These are phyloP conservation scores for Tylopilus sp. DNA, from an alignment of 768 basidiomycete species.

Conservation along the genomic window DNA sequence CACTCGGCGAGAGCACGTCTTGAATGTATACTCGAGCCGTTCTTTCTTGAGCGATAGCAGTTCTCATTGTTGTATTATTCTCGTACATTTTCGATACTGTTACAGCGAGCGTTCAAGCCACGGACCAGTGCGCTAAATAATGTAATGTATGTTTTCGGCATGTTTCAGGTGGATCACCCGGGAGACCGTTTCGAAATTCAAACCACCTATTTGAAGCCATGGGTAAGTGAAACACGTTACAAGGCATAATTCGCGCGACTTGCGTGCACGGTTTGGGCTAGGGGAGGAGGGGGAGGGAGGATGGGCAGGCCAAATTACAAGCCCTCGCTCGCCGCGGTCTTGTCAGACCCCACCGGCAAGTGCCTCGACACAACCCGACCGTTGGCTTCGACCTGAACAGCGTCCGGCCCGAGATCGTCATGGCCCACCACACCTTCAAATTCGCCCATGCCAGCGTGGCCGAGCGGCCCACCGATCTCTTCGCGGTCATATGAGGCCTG, in stretches of 20 bases:
- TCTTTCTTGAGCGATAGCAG: background rate
- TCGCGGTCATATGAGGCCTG: slow-evolving; percentile 29
- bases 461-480: slow-evolving; percentile 26
- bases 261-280: slow-evolving; percentile 4
- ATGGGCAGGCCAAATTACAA: no score
- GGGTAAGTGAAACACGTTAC: background rate
- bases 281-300: no score
- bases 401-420: slow-evolving; percentile 28
- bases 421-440: slow-evolving; percentile 29
- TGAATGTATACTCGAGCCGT: background rate
- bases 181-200: slow-evolving; percentile 9
- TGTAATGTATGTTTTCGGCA: background rate
- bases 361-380: slow-evolving; percentile 24
- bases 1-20: slow-evolving; percentile 15
- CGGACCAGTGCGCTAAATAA: background rate
- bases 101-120: background rate
- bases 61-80: background rate
- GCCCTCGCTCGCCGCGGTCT: slow-evolving; percentile 11
- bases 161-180: background rate
- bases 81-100: slow-evolving; percentile 1
- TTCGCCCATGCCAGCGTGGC: slow-evolving; percentile 28
- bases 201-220: background rate
- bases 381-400: slow-evolving; percentile 18
- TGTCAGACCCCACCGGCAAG: slow-evolving; percentile 7
- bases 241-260: background rate